Base-by-base conservation (phyloP, 1,284 basidiomycete genomes). In the Trichosporon faecale region DNA sequence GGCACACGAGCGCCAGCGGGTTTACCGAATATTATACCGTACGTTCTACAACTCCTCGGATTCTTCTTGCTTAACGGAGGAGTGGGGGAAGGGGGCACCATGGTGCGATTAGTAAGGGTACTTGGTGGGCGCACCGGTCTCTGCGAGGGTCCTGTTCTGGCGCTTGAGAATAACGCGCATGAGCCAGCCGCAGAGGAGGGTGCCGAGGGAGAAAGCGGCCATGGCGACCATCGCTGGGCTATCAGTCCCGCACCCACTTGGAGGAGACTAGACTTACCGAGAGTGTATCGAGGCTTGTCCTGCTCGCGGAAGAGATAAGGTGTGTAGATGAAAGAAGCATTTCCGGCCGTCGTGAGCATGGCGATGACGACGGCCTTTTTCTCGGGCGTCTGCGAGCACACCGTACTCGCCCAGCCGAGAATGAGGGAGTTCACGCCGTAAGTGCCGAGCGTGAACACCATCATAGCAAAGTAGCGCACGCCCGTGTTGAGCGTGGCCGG, bases 351-450 rank as follows among this genome's bases (percentile, higher is more conserved):
- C 57, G 75, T 76, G 61, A 76, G 71, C 31, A 76, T 76, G 49
- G 75, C 75, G 23, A 80, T 66, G 23, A 74, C 74, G 12, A 71
- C 73, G 4, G 77, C 79, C 60, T 77, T 76, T 73, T 80, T 79
- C 70, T 79, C 78, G 8, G 72, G 70, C 14, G 76, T 78, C 70
- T 79, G 76, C 21, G 73, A 74, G 65, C 75, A 77, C 2, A 76
- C 76, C 2, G 77, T 76, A 18, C 75, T 72, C 1, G 74, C 75
- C 74, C 78, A 80, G 7, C 77, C 76, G 55, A 76, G 74, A 70
- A 79, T 71, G 69, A 79, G 72, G 11, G 75, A 77, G 71, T 78
- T 77, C 61, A 76, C 75, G 60, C 73, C 74, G 71, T 79, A 80
- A 2, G 76, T 73, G 18, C 76, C 78, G 12, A 72, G 74, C 25